phyloP scores from a whole-genome alignment of 2,329 filamentous ascomycete species.

The Aspergillus hortae region DNA sequence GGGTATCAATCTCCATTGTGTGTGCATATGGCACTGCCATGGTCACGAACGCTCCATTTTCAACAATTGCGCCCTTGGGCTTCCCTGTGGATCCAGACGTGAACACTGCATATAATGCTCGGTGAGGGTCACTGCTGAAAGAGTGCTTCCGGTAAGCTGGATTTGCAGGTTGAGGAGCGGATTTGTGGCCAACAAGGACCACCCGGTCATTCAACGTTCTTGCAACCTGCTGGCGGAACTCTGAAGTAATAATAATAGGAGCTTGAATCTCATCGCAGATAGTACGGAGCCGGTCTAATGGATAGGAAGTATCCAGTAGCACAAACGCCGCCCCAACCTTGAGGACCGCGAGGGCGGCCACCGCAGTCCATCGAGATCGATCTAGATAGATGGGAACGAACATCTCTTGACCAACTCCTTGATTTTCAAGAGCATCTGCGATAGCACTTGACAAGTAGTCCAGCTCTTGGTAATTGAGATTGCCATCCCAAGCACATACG shows the following conservation, averaged over 20 bases:
- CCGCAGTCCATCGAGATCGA: slow-evolving; percentile 1
- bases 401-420: slow-evolving; percentile 25
- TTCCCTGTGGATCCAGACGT: slow-evolving; percentile 8
- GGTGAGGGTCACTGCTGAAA: neutral
- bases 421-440: slow-evolving; percentile 22
- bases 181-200: too few relatives aligned
- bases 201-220: neutral
- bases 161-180: neutral
- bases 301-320: slow-evolving; percentile 1
- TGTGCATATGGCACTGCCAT: neutral
- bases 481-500: slow-evolving; percentile 26
- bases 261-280: slow-evolving; percentile 1
- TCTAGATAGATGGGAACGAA: slow-evolving; percentile 23
- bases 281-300: neutral
- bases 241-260: neutral
- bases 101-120: slow-evolving; percentile 16
- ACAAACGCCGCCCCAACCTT: slow-evolving; percentile 2
- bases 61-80: slow-evolving; percentile 7
- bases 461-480: slow-evolving; percentile 22
- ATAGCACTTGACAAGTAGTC: slow-evolving; percentile 24
- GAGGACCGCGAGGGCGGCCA: slow-evolving; percentile 1
- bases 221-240: neutral
- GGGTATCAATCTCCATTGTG: slow-evolving; percentile 13
- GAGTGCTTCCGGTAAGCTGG: neutral
- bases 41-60: neutral